Evolutionary conservation across 495 filamentous ascomycete species (phyloP).

Genomic region (Aspergillus biplanus): DNA sequence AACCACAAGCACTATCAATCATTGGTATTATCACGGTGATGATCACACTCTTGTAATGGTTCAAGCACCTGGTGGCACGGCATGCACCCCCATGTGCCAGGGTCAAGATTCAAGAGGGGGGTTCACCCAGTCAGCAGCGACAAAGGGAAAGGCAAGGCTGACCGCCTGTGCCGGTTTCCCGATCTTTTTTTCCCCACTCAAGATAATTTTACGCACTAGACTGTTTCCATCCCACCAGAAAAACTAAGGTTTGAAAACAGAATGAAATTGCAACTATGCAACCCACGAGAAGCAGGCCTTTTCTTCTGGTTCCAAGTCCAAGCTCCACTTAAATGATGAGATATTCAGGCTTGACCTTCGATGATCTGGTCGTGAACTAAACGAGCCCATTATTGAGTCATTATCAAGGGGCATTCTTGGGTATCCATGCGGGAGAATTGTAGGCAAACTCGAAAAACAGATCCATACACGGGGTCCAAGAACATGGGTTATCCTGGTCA

Average conservation of each 20-base stretch:
- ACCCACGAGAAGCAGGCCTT: neutral
- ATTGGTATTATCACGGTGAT: too few species aligned
- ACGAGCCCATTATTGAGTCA: neutral
- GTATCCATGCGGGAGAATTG: slow-evolving; percentile 16
- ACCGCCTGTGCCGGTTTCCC: slow-evolving; percentile 22
- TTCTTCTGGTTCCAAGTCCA: neutral
- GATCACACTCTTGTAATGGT: too few species aligned
- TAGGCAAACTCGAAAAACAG: slow-evolving; percentile 3
- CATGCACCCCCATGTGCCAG: too few species aligned
- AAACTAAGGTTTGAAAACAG: neutral
- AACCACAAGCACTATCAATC: too few species aligned
- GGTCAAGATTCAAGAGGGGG: neutral
- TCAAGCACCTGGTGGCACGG: too few species aligned
- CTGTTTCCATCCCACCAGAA: neutral
- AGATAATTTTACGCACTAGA: too few species aligned
- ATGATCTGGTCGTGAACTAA: neutral
- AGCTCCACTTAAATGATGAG: too few species aligned
- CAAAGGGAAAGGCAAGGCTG: neutral
- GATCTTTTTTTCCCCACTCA: neutral
- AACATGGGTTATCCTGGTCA: too few species aligned
- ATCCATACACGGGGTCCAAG: neutral
- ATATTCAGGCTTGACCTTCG: neutral
- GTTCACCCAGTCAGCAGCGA: slow-evolving; percentile 8
- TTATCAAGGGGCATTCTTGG: slow-evolving; percentile 9
- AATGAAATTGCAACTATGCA: neutral